Percentiles rank a stretch among this genome's conserved stretches.
These are phyloP conservation scores for Pseudognaphalium luteoalbum DNA, from an alignment of 129 eudicot species.

Conservation along the genomic window DNA sequence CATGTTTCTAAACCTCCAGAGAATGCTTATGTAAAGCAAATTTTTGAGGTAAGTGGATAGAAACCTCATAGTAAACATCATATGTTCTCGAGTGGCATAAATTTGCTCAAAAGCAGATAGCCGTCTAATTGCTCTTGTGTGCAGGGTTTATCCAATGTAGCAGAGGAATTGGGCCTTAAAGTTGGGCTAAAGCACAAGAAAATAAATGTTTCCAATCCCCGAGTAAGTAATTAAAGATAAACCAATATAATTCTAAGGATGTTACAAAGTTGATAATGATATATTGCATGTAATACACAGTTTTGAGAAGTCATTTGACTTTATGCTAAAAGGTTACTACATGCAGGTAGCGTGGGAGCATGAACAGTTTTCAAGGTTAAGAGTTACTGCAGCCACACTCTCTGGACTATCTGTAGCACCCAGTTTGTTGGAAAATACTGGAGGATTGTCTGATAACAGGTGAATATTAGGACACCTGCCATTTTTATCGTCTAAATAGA, in stretches of 20 bases:
- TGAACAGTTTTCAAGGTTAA: slow-evolving; percentile 92
- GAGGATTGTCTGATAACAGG: slow-evolving; percentile 83
- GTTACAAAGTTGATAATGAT: neutral
- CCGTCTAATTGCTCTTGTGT: slow-evolving; percentile 19
- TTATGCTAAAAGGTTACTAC: slow-evolving; percentile 40
- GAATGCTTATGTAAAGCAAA: slow-evolving; percentile 84
- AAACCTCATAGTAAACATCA: neutral
- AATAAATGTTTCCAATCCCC: slow-evolving; percentile 83
- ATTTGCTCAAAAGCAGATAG: neutral
- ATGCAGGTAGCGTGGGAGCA: slow-evolving; percentile 99
- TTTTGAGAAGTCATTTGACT: slow-evolving; percentile 9
- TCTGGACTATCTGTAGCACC: slow-evolving; percentile 83
- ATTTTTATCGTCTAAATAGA: slow-evolving; percentile 9
- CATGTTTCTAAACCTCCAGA: slow-evolving; percentile 99
- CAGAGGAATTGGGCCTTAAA: slow-evolving; percentile 72
- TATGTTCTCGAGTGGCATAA: neutral
- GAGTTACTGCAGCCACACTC: slow-evolving; percentile 94
- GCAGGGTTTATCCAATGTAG: slow-evolving; percentile 85
- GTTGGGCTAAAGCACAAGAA: slow-evolving; percentile 99
- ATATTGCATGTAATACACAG: neutral
- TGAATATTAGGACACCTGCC: slow-evolving; percentile 27
- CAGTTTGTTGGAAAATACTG: slow-evolving; percentile 65
- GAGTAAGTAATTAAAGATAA: slow-evolving; percentile 56
- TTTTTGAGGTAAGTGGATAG: slow-evolving; percentile 59
- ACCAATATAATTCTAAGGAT: neutral